These are phyloP conservation scores for Curvularia lunata DNA, from an alignment of 2,329 filamentous ascomycete genomes.

Conservation along the genomic window DNA sequence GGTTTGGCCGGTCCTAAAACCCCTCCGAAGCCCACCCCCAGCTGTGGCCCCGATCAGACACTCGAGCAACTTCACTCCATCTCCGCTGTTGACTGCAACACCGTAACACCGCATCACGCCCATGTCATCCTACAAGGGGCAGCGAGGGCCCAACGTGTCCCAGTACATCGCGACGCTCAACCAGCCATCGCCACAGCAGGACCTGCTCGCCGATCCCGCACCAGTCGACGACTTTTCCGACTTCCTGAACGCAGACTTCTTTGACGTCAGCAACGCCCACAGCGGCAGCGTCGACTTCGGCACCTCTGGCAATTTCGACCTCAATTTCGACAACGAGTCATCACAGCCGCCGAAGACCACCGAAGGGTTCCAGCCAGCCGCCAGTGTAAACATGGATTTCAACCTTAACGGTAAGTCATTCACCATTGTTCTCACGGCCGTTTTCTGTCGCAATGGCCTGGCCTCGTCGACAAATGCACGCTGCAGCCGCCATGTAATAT, in stretches of 20 bases:
- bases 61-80: constrained; percentile 19
- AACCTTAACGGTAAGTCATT: constrained; percentile 43
- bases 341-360: constrained; percentile 19
- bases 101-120: constrained; percentile 13
- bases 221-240: constrained; percentile 56
- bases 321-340: constrained; percentile 37
- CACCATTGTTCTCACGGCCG: constrained; percentile 13
- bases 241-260: constrained; percentile 67
- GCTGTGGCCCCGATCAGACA: constrained; percentile 20
- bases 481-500: constrained; percentile 22
- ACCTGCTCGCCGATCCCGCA: constrained; percentile 48
- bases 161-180: constrained; percentile 89
- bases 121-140: constrained; percentile 78
- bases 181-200: constrained; percentile 60
- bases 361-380: constrained; percentile 23
- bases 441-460: constrained; percentile 14
- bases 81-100: constrained; percentile 13
- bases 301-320: constrained; percentile 36
- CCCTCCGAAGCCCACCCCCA: constrained; percentile 21
- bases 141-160: constrained; percentile 84
- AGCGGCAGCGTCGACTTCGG: constrained; percentile 35
- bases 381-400: constrained; percentile 45
- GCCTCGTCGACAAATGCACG: constrained; percentile 18
- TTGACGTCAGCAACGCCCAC: constrained; percentile 65
- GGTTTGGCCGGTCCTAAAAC: constrained; percentile 19